A percentile compares a stretch with the other conserved stretches of the same genome.
Evolutionary conservation across 2,329 filamentous ascomycete species (phyloP).

Genomic region (Alternaria arborescens): DNA sequence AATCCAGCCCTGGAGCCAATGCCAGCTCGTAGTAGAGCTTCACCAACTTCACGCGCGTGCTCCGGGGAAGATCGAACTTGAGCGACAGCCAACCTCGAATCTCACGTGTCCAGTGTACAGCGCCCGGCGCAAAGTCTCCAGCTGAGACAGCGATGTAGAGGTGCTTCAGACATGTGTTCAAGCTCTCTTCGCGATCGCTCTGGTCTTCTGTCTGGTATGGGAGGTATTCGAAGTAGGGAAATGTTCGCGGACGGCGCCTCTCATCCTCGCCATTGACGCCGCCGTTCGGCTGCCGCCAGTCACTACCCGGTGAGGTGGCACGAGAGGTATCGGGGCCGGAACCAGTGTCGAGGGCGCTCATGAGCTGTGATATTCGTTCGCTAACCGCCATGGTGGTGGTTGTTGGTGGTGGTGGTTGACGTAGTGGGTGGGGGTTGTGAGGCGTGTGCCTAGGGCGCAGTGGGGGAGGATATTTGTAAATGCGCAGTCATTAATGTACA

Average conservation of each 20-base stretch:
- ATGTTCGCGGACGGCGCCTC: constrained; percentile 81
- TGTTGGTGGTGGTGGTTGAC: constrained; percentile 5
- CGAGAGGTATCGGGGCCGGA: constrained; percentile 77
- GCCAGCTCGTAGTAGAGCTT: constrained; percentile 94
- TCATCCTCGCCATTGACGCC: constrained; percentile 56
- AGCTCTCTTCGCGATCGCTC: constrained; percentile 75
- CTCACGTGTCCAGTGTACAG: constrained; percentile 96
- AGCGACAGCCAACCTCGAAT: constrained; percentile 93
- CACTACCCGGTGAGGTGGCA: constrained; percentile 81
- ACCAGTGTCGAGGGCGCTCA: constrained; percentile 48
- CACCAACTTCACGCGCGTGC: constrained; percentile 82
- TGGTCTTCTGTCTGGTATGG: constrained; percentile 90
- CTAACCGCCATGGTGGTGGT: constrained; percentile 48
- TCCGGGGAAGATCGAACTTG: constrained; percentile 94
- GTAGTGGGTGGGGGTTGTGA: constrained; percentile 24
- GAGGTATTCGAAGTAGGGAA: constrained; percentile 88
- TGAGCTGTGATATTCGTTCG: constrained; percentile 55
- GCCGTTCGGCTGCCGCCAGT: constrained; percentile 64
- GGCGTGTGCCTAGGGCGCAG: constrained; percentile 27
- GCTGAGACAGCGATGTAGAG: constrained; percentile 91
- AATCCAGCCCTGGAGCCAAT: constrained; percentile 87
- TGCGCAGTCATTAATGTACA: constrained; percentile 38
- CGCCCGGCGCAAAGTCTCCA: constrained; percentile 92
- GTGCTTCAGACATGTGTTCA: constrained; percentile 89
- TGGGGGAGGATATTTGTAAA: constrained; percentile 16